A percentile compares a stretch with the other conserved stretches of the same genome.
Conservation (phyloP, 2,329 filamentous ascomycete genomes). For the Diaporthe citrichinensis region DNA sequence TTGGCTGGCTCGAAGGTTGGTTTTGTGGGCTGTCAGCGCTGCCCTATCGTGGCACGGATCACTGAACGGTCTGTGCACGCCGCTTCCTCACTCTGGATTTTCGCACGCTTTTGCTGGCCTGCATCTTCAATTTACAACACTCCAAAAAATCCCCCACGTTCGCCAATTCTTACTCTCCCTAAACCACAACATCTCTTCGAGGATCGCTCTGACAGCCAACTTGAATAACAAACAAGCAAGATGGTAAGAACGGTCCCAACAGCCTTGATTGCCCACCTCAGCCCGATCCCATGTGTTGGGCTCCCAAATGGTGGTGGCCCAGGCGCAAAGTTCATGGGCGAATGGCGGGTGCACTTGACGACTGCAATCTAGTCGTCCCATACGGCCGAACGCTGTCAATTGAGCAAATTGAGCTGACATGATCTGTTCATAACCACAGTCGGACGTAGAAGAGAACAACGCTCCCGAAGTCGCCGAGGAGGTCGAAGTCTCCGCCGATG, state of each 20-base stretch:
- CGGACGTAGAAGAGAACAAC: slow-evolving; percentile 99
- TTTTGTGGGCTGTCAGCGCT: slow-evolving; percentile 41
- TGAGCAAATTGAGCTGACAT: slow-evolving; percentile 44
- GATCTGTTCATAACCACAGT: slow-evolving; percentile 68
- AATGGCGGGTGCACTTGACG: slow-evolving; percentile 11
- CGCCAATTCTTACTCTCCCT: slow-evolving; percentile 42
- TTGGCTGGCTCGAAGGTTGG: slow-evolving; percentile 23
- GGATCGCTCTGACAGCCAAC: slow-evolving; percentile 74
- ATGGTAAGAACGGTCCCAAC: slow-evolving; percentile 66
- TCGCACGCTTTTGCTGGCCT: slow-evolving; percentile 41
- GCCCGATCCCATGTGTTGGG: neutral
- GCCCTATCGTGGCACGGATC: slow-evolving; percentile 23
- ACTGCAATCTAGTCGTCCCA: slow-evolving; percentile 12
- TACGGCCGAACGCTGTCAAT: slow-evolving; percentile 38
- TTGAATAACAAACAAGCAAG: slow-evolving; percentile 66
- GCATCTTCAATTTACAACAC: slow-evolving; percentile 42
- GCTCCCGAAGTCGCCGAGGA: slow-evolving; percentile 87
- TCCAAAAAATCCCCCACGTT: slow-evolving; percentile 45
- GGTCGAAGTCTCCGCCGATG: slow-evolving; percentile 96
- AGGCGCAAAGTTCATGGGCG: slow-evolving; percentile 24
- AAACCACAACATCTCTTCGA: slow-evolving; percentile 68
- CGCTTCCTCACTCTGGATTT: slow-evolving; percentile 22
- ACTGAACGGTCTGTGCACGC: neutral
- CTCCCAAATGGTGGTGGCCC: neutral
- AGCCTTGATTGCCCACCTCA: slow-evolving; percentile 20